Percentiles rank a stretch among this genome's conserved stretches.
Conservation (phyloP, 371 early-diverging fungal species). For the Circinella minor region DNA sequence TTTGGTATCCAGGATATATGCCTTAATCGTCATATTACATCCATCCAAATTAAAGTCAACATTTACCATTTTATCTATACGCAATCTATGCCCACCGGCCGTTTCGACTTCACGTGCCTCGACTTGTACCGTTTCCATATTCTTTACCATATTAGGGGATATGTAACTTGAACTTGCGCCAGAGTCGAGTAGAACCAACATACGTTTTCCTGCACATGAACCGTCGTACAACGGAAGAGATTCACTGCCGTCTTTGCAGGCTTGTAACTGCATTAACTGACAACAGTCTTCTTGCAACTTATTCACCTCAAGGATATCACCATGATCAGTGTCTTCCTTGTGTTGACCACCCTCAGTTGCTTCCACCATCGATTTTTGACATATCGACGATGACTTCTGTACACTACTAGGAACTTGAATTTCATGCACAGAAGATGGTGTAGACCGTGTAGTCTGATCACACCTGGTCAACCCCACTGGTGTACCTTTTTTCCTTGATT, state of each 20-base stretch:
- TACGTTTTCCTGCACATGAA: not conserved
- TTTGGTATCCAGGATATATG: constrained; percentile 9
- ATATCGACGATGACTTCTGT: too few relatives aligned
- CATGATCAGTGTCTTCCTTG: not conserved
- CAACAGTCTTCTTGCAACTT: not conserved
- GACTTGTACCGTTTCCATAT: not conserved
- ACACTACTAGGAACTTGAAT: too few relatives aligned
- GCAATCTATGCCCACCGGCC: too few relatives aligned
- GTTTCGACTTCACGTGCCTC: too few relatives aligned
- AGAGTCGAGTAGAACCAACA: not conserved
- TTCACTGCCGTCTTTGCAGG: too few relatives aligned
- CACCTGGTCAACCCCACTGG: too few relatives aligned
- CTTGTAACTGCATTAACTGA: not conserved
- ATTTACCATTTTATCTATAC: too few relatives aligned
- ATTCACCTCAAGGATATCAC: not conserved
- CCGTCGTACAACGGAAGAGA: too few relatives aligned
- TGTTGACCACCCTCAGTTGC: constrained; percentile 3
- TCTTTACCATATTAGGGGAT: not conserved
- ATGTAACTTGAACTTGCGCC: constrained; percentile 1
- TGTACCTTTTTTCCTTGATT: too few relatives aligned
- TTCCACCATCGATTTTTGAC: not conserved
- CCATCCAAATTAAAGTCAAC: not conserved
- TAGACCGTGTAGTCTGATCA: too few relatives aligned
- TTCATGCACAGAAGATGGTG: too few relatives aligned
- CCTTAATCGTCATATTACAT: not conserved